Conservation (phyloP, 306 rosid species). For the Pterocarpus santalinus region DNA sequence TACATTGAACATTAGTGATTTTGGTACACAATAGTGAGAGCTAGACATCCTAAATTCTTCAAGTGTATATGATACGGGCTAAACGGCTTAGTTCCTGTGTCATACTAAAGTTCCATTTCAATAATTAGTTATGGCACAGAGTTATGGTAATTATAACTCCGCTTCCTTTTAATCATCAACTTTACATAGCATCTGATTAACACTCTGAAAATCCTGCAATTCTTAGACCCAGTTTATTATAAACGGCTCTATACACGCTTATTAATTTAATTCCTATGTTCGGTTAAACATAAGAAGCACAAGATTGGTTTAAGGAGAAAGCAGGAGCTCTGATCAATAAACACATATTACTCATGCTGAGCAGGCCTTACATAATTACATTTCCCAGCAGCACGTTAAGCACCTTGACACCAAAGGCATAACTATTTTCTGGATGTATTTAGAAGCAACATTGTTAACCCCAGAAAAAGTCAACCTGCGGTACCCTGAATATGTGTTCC, state of each 20-base stretch:
- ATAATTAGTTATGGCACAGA: background rate
- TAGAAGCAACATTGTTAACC: background rate
- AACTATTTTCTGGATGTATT: background rate
- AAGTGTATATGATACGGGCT: background rate
- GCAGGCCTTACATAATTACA: background rate
- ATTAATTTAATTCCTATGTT: background rate
- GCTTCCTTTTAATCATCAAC: background rate
- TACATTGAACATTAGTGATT: background rate
- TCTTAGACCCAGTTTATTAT: no score
- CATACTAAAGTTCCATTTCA: constrained; percentile 20
- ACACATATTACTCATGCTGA: constrained; percentile 13
- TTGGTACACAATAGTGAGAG: background rate
- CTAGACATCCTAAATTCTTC: background rate
- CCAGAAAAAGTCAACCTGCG: constrained; percentile 37
- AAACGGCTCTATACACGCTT: background rate
- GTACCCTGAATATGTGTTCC: constrained; percentile 70
- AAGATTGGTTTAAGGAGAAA: constrained; percentile 1
- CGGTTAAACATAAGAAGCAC: background rate
- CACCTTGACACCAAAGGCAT: constrained; percentile 11
- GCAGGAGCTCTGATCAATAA: constrained; percentile 3
- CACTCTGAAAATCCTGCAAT: no score
- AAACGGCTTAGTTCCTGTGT: background rate
- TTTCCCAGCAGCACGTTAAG: constrained; percentile 11
- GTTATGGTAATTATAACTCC: background rate
- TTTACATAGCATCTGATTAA: background rate